Evolutionary conservation across 306 rosid genomes (phyloP).

Genomic region (Corylus avellana): DNA sequence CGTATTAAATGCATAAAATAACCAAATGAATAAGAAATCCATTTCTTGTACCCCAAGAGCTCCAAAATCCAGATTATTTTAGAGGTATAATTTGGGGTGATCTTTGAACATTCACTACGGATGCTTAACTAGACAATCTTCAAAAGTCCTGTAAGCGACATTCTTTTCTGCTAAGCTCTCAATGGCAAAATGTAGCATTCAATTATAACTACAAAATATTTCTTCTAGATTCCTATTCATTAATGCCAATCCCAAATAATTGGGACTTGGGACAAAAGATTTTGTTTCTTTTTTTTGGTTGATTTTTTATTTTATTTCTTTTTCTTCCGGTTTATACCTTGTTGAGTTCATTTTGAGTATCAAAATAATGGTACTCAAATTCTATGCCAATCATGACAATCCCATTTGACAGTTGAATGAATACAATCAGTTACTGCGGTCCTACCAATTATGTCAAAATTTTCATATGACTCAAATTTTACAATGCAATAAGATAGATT

Average conservation of each 20-base stretch:
- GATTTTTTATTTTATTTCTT: too few species aligned
- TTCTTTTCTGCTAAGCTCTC: neutral
- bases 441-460: neutral
- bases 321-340: neutral
- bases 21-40: neutral
- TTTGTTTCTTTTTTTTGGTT: neutral
- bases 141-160: neutral
- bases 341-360: neutral
- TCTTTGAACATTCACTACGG: neutral
- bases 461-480: neutral
- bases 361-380: neutral
- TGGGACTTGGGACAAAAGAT: neutral
- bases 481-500: neutral
- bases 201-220: too few species aligned
- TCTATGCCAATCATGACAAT: neutral
- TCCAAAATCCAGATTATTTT: neutral
- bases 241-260: neutral
- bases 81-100: neutral
- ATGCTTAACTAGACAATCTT: constrained; percentile 1
- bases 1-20: neutral
- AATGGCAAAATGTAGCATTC: neutral
- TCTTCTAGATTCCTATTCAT: neutral
- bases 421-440: neutral
- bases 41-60: neutral
- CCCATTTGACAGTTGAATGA: neutral